A percentile compares a stretch with the other conserved stretches of the same genome.
phyloP scores from a whole-genome alignment of 2,329 filamentous ascomycete species.

The Orbilia javanica region DNA sequence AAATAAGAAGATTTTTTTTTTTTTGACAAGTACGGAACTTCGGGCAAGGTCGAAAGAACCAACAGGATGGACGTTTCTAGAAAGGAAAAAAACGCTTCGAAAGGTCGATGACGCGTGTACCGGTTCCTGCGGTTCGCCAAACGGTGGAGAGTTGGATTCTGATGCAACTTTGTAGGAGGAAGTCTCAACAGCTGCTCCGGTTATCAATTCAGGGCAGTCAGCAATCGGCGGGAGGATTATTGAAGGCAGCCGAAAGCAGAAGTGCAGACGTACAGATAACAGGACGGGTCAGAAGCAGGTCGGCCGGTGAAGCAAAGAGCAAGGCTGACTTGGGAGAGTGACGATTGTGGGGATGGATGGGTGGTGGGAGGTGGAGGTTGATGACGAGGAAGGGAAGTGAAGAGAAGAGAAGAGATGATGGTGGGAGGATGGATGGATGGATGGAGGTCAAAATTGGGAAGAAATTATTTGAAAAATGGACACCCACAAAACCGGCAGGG shows the following conservation, averaged over 20 bases:
- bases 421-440: constrained; percentile 12
- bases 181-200: constrained; percentile 29
- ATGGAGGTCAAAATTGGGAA: constrained; percentile 23
- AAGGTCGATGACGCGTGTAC: constrained; percentile 56
- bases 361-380: constrained; percentile 33
- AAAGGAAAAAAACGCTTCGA: constrained; percentile 27
- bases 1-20: constrained; percentile 6
- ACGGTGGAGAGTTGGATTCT: constrained; percentile 39
- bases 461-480: constrained; percentile 55
- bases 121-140: constrained; percentile 59
- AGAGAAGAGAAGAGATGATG: constrained; percentile 25
- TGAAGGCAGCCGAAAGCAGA: constrained; percentile 33
- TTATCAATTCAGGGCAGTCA: constrained; percentile 19
- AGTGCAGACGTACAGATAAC: constrained; percentile 28
- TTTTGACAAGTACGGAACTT: constrained; percentile 6
- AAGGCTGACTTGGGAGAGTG: constrained; percentile 27
- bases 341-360: constrained; percentile 43
- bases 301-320: constrained; percentile 38
- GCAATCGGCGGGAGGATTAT: constrained; percentile 34
- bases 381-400: constrained; percentile 28
- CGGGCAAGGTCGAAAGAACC: constrained; percentile 19
- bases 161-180: constrained; percentile 35
- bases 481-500: constrained; percentile 55
- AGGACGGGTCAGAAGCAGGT: constrained; percentile 37
- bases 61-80: constrained; percentile 28